These are phyloP conservation scores for Eimeria acervulina DNA, from an alignment of 169 alveolate genomes.

Conservation along the genomic window DNA sequence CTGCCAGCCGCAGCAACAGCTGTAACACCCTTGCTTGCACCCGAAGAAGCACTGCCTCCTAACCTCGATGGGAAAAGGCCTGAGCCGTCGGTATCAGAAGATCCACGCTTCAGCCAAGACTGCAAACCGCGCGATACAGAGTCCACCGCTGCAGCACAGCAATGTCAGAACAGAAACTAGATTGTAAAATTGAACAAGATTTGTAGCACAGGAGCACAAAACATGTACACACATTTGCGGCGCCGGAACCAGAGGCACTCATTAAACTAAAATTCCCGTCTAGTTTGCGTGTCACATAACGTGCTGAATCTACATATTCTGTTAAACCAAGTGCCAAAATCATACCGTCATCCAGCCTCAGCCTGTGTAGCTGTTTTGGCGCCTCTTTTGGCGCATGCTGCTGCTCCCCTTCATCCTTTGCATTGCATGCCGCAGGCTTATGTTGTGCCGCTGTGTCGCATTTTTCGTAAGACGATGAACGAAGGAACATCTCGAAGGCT, in stretches of 20 bases:
- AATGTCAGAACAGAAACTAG: not conserved
- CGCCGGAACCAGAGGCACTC: not conserved
- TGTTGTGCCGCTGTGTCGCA: slow-evolving; percentile 23
- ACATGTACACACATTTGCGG: not conserved
- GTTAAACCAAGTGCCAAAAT: not conserved
- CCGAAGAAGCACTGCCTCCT: slow-evolving; percentile 16
- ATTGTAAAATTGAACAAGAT: not conserved
- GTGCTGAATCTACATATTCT: not conserved
- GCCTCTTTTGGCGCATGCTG: slow-evolving; percentile 50
- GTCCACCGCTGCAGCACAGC: slow-evolving; percentile 54
- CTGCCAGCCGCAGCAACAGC: slow-evolving; percentile 67
- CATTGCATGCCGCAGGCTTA: not conserved
- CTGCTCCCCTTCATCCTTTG: slow-evolving; percentile 10
- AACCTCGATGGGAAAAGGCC: slow-evolving; percentile 4
- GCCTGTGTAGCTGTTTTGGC: slow-evolving; percentile 63
- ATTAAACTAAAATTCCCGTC: too few species aligned
- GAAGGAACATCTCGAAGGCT: slow-evolving; percentile 9
- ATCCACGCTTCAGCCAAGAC: slow-evolving; percentile 72
- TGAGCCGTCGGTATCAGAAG: slow-evolving; percentile 39
- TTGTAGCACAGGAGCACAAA: not conserved
- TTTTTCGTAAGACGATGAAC: not conserved
- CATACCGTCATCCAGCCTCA: slow-evolving; percentile 70
- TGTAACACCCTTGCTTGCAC: slow-evolving; percentile 57
- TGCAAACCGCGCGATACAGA: slow-evolving; percentile 75
- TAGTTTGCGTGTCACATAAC: not conserved